Conservation (phyloP, 164 flowering plant genomes). For the Berberis vulgaris region DNA sequence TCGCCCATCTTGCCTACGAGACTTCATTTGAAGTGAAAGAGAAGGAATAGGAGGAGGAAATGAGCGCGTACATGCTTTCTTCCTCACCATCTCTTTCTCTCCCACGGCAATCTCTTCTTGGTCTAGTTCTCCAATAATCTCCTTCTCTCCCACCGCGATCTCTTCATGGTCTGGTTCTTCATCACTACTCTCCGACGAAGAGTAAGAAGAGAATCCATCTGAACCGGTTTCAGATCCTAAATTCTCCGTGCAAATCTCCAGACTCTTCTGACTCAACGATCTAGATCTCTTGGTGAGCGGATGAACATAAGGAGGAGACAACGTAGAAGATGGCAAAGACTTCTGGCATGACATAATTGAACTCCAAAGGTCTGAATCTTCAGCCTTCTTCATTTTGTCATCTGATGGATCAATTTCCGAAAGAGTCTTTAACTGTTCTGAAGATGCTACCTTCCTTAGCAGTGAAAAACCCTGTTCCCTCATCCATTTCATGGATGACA, state of each 20-base stretch:
- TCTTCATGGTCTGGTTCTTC: conserved; percentile 15
- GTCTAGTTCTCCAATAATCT: neutral
- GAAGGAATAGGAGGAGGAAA: conserved; percentile 74
- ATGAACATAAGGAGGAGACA: conserved; percentile 47
- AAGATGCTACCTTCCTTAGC: conserved; percentile 34
- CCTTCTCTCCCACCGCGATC: neutral
- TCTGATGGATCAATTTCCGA: neutral
- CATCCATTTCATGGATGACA: conserved; percentile 58
- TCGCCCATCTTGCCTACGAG: conserved; percentile 48
- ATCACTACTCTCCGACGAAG: conserved; percentile 35
- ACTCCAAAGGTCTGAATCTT: conserved; percentile 13
- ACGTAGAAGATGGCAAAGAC: conserved; percentile 19
- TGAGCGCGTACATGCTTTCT: conserved; percentile 16
- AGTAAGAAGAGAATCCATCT: conserved; percentile 45
- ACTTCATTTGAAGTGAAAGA: conserved; percentile 34
- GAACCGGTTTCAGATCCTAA: conserved; percentile 94
- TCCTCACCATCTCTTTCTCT: neutral
- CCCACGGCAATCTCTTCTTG: neutral
- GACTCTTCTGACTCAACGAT: conserved; percentile 54
- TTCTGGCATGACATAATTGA: conserved; percentile 50
- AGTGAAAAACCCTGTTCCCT: conserved; percentile 26
- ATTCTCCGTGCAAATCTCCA: conserved; percentile 82
- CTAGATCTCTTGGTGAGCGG: conserved; percentile 55
- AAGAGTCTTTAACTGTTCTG: conserved; percentile 10
- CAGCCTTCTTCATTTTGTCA: conserved; percentile 10